Evolutionary conservation across 352 stramenopile genomes (phyloP).

Genomic region (Globisporangium middletonii): DNA sequence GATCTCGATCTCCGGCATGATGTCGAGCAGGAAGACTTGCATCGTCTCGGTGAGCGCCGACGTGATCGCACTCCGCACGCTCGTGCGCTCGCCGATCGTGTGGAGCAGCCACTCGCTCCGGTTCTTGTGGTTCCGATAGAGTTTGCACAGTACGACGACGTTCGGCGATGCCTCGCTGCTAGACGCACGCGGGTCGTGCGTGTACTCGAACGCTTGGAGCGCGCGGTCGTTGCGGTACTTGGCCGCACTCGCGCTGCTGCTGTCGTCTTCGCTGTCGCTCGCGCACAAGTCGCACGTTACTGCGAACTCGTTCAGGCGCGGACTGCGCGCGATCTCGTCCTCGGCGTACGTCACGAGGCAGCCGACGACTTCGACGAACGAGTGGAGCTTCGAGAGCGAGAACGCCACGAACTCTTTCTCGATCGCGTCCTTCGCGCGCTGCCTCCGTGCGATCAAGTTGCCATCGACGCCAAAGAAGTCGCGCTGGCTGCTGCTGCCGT

Average conservation of each 20-base stretch:
- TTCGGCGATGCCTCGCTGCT: constrained; percentile 18
- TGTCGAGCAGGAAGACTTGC: constrained; percentile 56
- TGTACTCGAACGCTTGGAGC: constrained; percentile 16
- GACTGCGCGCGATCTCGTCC: constrained; percentile 39
- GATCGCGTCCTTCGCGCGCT: constrained; percentile 31
- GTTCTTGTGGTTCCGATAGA: constrained; percentile 34
- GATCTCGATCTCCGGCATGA: constrained; percentile 69
- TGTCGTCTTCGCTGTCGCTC: constrained; percentile 5
- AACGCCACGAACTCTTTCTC: constrained; percentile 38
- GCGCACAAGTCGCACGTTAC: constrained; percentile 31
- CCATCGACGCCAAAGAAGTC: constrained; percentile 25
- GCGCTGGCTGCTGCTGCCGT: not conserved
- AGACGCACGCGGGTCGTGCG: constrained; percentile 16
- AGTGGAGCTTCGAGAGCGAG: constrained; percentile 29
- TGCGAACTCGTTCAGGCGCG: constrained; percentile 40
- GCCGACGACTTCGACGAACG: constrained; percentile 44
- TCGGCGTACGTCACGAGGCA: constrained; percentile 37
- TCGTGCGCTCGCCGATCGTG: constrained; percentile 21
- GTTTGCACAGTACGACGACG: constrained; percentile 43
- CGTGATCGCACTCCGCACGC: constrained; percentile 39
- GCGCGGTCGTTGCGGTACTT: constrained; percentile 15
- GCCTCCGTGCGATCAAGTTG: constrained; percentile 27
- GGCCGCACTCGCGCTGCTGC: not conserved
- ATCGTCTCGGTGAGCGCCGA: constrained; percentile 37
- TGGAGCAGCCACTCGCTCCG: constrained; percentile 39